phyloP scores from a whole-genome alignment of 2,329 filamentous ascomycete genomes.

The Diaporthe sp. region DNA sequence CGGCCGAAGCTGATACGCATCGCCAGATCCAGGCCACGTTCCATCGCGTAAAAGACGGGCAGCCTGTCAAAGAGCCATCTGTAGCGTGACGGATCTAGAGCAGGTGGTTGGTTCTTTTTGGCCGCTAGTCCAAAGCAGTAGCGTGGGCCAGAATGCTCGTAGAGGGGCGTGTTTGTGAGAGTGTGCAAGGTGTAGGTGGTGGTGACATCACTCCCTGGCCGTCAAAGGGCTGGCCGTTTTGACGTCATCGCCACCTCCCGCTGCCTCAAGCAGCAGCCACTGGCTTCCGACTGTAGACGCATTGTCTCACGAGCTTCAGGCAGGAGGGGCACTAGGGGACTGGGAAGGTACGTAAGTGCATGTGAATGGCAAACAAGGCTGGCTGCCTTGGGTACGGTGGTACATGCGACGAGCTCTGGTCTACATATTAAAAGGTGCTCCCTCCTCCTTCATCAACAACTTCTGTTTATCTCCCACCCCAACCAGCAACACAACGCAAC shows the following conservation, averaged over 20 bases:
- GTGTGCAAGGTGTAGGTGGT: not conserved
- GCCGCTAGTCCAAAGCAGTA: constrained; percentile 4
- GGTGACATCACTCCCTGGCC: constrained; percentile 24
- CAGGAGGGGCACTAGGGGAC: not conserved
- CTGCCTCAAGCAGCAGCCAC: not conserved
- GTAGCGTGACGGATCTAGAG: constrained; percentile 17
- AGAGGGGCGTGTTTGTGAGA: not conserved
- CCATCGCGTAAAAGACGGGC: not conserved
- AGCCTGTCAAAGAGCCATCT: constrained; percentile 1
- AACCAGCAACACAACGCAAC: constrained; percentile 23
- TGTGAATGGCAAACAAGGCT: constrained; percentile 22
- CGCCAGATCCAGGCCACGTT: constrained; percentile 25
- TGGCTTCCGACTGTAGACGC: not conserved
- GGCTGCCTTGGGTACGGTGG: not conserved
- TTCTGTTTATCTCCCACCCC: not conserved
- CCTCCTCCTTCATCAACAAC: not conserved
- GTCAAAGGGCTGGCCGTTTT: constrained; percentile 19
- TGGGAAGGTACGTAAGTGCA: constrained; percentile 10
- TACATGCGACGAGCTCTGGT: not conserved
- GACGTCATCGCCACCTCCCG: constrained; percentile 18
- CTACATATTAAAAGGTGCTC: constrained; percentile 15
- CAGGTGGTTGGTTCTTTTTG: constrained; percentile 3
- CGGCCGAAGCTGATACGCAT: not conserved
- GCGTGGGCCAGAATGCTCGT: not conserved
- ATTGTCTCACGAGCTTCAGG: constrained; percentile 28